Evolutionary conservation across 2,329 filamentous ascomycete species (phyloP).

Genomic region (Epichloe sibirici): DNA sequence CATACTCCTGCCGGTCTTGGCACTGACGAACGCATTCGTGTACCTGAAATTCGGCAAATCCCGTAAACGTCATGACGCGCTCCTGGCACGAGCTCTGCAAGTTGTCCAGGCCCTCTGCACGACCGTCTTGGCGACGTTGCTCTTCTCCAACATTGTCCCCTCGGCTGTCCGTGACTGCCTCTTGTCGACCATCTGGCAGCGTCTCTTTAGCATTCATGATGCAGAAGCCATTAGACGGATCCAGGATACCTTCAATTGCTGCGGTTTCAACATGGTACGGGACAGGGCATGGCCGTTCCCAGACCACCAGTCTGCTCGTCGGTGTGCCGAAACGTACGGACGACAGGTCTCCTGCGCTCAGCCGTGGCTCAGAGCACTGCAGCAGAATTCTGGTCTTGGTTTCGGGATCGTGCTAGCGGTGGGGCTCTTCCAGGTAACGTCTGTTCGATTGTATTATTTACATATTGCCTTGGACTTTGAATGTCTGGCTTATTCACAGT

Average conservation of each 20-base stretch:
- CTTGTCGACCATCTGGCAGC: constrained; percentile 12
- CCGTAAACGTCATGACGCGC: not conserved
- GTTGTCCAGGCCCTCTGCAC: constrained; percentile 5
- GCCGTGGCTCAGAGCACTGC: constrained; percentile 30
- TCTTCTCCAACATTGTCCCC: constrained; percentile 8
- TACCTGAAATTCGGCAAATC: not conserved
- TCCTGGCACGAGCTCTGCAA: constrained; percentile 3
- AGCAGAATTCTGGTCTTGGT: constrained; percentile 31
- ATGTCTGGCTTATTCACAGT: not conserved
- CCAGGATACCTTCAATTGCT: constrained; percentile 51
- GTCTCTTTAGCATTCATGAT: constrained; percentile 27
- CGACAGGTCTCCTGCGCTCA: constrained; percentile 32
- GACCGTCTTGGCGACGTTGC: constrained; percentile 9
- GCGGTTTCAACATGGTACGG: constrained; percentile 40
- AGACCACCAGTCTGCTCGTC: constrained; percentile 22
- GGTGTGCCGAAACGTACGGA: constrained; percentile 31
- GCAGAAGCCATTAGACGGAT: constrained; percentile 37
- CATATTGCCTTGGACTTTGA: no score
- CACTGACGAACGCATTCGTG: not conserved
- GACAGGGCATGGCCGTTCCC: constrained; percentile 48
- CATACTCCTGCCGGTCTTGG: constrained; percentile 1
- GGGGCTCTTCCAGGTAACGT: constrained; percentile 34
- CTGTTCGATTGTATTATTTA: not conserved
- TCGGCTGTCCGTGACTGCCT: constrained; percentile 8
- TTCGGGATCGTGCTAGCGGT: constrained; percentile 33